These are phyloP conservation scores for Talaromyces amestolkiae DNA, from an alignment of 2,329 filamentous ascomycete genomes.

Conservation along the genomic window DNA sequence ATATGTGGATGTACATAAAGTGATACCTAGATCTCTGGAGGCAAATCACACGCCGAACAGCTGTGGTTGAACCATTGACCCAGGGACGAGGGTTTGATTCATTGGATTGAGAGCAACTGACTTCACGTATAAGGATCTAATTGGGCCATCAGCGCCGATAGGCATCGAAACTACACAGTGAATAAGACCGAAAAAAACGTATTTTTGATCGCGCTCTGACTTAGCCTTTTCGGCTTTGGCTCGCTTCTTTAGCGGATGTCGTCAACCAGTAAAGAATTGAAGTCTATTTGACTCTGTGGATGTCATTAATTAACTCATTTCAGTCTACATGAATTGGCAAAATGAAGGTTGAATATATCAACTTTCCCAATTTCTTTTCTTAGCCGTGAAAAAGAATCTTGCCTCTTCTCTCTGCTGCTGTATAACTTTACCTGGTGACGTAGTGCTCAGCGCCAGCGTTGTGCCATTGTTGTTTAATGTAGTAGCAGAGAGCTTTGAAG, in stretches of 20 bases:
- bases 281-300: not conserved
- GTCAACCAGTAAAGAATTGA: not conserved
- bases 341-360: not conserved
- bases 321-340: not conserved
- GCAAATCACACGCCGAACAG: not conserved
- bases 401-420: slow-evolving; percentile 32
- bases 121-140: too few relatives aligned
- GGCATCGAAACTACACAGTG: too few relatives aligned
- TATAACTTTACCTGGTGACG: slow-evolving; percentile 7
- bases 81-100: too few relatives aligned
- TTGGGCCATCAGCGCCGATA: too few relatives aligned
- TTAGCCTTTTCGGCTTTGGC: not conserved
- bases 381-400: slow-evolving; percentile 35
- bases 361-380: slow-evolving; percentile 34
- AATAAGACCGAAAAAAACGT: too few relatives aligned
- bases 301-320: not conserved
- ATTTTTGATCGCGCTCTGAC: not conserved
- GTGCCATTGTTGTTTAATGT: slow-evolving; percentile 23
- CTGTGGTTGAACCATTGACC: not conserved
- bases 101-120: not conserved
- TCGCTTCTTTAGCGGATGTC: not conserved
- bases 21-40: not conserved
- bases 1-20: not conserved
- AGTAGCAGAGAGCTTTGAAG: slow-evolving; percentile 31
- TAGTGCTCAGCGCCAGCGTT: slow-evolving; percentile 11